These are phyloP conservation scores for Coemansia reversa DNA, from an alignment of 192 early-diverging fungal species.

Conservation along the genomic window DNA sequence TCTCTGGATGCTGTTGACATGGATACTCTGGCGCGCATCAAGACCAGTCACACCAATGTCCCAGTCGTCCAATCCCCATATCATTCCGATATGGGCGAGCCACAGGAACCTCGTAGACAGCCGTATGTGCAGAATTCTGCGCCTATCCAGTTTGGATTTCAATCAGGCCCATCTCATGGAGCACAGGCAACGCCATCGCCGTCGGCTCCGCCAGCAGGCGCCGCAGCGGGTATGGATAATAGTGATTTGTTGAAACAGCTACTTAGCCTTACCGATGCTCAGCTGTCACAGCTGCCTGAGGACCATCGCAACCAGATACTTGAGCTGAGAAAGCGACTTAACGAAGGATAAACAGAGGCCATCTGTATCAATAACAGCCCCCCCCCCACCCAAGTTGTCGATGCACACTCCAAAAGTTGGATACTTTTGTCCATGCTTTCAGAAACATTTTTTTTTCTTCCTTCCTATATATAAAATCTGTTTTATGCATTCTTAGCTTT, in stretches of 20 bases:
- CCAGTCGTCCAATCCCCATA: neutral
- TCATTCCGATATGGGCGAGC: neutral
- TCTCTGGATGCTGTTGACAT: slow-evolving; percentile 13
- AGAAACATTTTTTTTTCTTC: neutral
- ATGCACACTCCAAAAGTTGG: neutral
- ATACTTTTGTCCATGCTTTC: neutral
- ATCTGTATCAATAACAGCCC: too few species aligned
- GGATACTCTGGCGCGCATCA: slow-evolving; percentile 11
- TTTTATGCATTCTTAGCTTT: too few species aligned
- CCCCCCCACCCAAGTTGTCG: neutral
- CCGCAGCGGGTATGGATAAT: slow-evolving; percentile 20
- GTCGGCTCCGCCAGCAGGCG: neutral
- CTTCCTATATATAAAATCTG: too few species aligned
- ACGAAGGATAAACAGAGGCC: neutral
- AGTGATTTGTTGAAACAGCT: slow-evolving; percentile 77
- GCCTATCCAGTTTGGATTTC: neutral
- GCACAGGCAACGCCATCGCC: slow-evolving; percentile 2
- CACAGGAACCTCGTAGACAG: neutral
- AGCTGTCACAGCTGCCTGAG: slow-evolving; percentile 75
- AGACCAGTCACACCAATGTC: neutral
- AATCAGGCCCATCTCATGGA: slow-evolving; percentile 1
- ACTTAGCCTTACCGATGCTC: slow-evolving; percentile 75
- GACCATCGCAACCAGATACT: slow-evolving; percentile 75
- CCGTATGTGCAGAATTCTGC: neutral
- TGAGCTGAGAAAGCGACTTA: slow-evolving; percentile 53